Conservation (phyloP, 352 stramenopile species). For the Globisporangium sylvaticum region DNA sequence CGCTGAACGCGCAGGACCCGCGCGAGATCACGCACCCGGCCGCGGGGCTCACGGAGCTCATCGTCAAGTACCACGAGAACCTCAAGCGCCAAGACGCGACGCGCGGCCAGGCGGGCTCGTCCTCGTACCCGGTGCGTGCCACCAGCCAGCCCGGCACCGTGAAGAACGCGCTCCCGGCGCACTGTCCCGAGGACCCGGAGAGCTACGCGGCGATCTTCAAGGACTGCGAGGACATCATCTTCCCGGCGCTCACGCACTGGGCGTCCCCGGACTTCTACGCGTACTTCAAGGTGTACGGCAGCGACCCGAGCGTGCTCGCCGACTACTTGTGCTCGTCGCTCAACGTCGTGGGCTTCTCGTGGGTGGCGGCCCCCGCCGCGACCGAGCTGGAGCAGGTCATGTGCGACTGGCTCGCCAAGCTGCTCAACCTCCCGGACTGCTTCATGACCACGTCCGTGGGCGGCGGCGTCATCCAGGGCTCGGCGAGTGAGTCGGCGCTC, state of each 20-base stretch:
- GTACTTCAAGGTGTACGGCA: constrained; percentile 25
- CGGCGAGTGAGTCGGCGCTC: constrained; percentile 16
- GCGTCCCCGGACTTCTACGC: constrained; percentile 60
- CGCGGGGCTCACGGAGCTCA: constrained; percentile 45
- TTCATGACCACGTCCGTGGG: constrained; percentile 50
- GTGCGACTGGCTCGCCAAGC: constrained; percentile 64
- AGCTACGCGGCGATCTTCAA: constrained; percentile 60
- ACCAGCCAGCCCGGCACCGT: constrained; percentile 38
- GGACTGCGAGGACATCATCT: constrained; percentile 51
- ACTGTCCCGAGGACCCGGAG: constrained; percentile 47
- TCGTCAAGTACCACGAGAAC: constrained; percentile 60
- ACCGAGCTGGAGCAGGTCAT: constrained; percentile 26
- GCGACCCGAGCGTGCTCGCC: constrained; percentile 52
- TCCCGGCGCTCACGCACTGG: constrained; percentile 71
- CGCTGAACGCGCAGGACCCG: constrained; percentile 35
- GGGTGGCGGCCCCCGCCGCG: constrained; percentile 48
- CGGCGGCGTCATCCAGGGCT: constrained; percentile 62
- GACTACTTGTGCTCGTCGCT: constrained; percentile 52
- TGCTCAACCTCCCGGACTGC: constrained; percentile 48
- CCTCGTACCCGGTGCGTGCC: constrained; percentile 23
- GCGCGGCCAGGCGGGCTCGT: constrained; percentile 27
- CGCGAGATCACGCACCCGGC: constrained; percentile 38
- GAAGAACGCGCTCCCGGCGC: constrained; percentile 27
- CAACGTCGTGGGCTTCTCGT: constrained; percentile 63
- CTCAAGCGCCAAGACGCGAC: constrained; percentile 32